Percentiles rank a stretch among this genome's conserved stretches.
Evolutionary conservation across 768 basidiomycete species (phyloP).

Genomic region (Macrolepiota fuliginosa): DNA sequence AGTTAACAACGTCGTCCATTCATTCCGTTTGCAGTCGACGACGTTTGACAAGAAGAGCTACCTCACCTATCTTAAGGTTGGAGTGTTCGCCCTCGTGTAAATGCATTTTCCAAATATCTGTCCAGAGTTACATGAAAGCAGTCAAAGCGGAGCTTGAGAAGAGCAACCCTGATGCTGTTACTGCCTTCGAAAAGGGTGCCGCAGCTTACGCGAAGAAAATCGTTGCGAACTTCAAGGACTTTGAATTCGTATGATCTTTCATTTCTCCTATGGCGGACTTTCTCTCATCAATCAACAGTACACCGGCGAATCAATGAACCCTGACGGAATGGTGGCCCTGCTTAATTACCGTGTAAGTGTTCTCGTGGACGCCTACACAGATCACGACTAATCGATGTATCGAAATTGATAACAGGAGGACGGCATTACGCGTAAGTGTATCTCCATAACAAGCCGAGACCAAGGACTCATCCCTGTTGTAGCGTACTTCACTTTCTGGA

Average conservation of each 20-base stretch:
- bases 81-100: background rate
- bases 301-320: conserved; percentile 71
- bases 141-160: conserved; percentile 66
- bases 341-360: conserved; percentile 87
- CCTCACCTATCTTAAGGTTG: conserved; percentile 78
- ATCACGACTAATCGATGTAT: conserved; percentile 1
- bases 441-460: background rate
- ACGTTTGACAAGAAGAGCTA: conserved; percentile 91
- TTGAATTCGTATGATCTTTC: conserved; percentile 71
- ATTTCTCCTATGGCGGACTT: too few species aligned
- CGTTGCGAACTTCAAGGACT: conserved; percentile 87
- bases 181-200: conserved; percentile 82
- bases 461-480: conserved; percentile 5
- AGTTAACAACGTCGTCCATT: conserved; percentile 90
- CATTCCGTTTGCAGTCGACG: conserved; percentile 84
- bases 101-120: background rate
- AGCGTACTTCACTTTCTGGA: conserved; percentile 97
- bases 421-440: conserved; percentile 72
- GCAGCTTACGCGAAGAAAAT: conserved; percentile 82
- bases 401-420: conserved; percentile 51
- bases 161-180: conserved; percentile 56
- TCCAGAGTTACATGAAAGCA: conserved; percentile 90
- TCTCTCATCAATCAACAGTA: conserved; percentile 39
- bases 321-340: conserved; percentile 92
- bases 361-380: background rate